Evolutionary conservation across 108 stramenopile species (phyloP).

Genomic region (Mayamaea pseudoterrestris): DNA sequence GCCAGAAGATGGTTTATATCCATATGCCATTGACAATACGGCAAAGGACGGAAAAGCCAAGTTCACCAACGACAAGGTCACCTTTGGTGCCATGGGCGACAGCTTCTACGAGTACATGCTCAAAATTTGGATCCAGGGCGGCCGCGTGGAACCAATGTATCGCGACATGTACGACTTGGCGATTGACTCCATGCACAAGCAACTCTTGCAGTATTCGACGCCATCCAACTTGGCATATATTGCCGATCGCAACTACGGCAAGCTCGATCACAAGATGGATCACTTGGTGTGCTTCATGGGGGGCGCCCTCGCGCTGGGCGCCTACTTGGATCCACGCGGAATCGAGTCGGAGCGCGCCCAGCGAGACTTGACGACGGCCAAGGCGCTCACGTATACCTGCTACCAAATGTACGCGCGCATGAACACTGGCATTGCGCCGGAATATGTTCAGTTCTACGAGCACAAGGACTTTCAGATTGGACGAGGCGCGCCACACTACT

Average conservation of each 20-base stretch:
- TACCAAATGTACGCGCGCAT: constrained; percentile 86
- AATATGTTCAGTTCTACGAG: constrained; percentile 47
- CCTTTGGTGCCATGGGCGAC: constrained; percentile 68
- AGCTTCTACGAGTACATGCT: constrained; percentile 94
- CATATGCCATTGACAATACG: constrained; percentile 10
- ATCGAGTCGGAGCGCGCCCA: constrained; percentile 56
- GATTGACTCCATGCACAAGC: constrained; percentile 73
- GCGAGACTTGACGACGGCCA: constrained; percentile 65
- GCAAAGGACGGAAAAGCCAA: constrained; percentile 17
- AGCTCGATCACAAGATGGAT: constrained; percentile 72
- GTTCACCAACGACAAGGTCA: constrained; percentile 42
- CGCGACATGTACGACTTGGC: constrained; percentile 83
- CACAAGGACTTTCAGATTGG: constrained; percentile 59
- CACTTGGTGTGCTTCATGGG: constrained; percentile 94
- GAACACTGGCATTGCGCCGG: constrained; percentile 84
- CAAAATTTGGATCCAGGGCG: constrained; percentile 88
- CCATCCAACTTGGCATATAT: constrained; percentile 74
- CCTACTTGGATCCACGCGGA: constrained; percentile 68
- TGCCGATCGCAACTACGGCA: constrained; percentile 41
- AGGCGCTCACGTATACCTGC: constrained; percentile 90
- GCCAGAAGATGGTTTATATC: constrained; percentile 46
- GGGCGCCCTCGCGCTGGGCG: constrained; percentile 84
- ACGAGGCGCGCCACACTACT: constrained; percentile 56
- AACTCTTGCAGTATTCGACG: constrained; percentile 48
- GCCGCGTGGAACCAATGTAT: constrained; percentile 53